These are phyloP conservation scores for Nakaseomyces uthaithaninus DNA, from an alignment of 1,139 yeast species.

Conservation along the genomic window DNA sequence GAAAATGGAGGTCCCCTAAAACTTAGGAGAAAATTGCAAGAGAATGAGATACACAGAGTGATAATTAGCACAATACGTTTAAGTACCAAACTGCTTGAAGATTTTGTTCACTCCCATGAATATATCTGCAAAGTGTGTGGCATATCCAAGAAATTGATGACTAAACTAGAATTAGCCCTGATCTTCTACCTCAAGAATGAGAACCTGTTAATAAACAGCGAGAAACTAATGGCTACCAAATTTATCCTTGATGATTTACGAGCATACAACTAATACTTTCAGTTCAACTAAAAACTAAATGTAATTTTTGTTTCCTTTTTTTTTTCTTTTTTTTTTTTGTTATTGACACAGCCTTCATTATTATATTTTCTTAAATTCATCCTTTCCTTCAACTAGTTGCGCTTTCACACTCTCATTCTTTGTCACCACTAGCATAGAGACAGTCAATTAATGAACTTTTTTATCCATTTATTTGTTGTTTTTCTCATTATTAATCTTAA, in stretches of 20 bases:
- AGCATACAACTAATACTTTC: conserved; percentile 3
- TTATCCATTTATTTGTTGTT: too few species aligned
- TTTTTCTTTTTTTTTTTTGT: too few species aligned
- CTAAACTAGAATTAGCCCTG: conserved; percentile 41
- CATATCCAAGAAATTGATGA: conserved; percentile 37
- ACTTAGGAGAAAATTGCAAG: conserved; percentile 30
- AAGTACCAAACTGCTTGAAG: conserved; percentile 46
- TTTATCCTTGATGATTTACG: conserved; percentile 12
- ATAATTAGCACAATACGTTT: conserved; percentile 43
- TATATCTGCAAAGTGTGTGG: conserved; percentile 50
- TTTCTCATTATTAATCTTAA: too few species aligned
- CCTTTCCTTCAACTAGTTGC: too few species aligned
- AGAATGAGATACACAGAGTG: conserved; percentile 41
- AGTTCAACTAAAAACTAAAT: neutral
- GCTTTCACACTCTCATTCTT: too few species aligned
- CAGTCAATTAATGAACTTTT: too few species aligned
- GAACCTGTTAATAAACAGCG: conserved; percentile 19
- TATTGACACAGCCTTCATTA: too few species aligned
- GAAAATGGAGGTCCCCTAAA: conserved; percentile 32
- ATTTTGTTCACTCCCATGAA: conserved; percentile 42
- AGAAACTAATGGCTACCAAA: conserved; percentile 16
- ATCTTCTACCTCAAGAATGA: conserved; percentile 28
- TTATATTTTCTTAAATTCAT: too few species aligned
- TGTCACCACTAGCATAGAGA: too few species aligned
- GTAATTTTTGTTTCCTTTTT: too few species aligned